Evolutionary conservation across 2,329 filamentous ascomycete genomes (phyloP).

Genomic region (Stachybotrys chlorohalonatus): DNA sequence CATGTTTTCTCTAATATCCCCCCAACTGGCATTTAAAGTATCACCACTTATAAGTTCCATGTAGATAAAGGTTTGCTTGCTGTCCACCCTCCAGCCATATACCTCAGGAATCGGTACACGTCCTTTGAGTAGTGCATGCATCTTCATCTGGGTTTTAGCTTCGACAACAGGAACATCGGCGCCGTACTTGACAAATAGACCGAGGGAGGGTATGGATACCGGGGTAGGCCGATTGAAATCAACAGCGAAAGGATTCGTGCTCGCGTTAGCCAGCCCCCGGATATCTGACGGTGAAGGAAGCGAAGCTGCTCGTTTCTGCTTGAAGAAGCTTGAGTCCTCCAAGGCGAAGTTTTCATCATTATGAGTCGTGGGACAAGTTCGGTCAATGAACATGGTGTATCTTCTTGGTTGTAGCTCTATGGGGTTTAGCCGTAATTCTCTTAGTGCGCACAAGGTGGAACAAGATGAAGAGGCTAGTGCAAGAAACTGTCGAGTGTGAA

Average conservation of each 20-base stretch:
- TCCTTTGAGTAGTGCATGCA: constrained; percentile 15
- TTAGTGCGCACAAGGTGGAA: no score
- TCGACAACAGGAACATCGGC: constrained; percentile 17
- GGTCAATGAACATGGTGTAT: no score
- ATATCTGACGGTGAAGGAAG: not conserved
- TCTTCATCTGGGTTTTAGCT: constrained; percentile 16
- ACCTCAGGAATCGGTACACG: constrained; percentile 22
- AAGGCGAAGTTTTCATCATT: not conserved
- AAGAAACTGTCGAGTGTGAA: no score
- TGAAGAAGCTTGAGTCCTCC: not conserved
- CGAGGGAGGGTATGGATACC: constrained; percentile 20
- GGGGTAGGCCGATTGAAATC: constrained; percentile 17
- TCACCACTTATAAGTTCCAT: constrained; percentile 13
- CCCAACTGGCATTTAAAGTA: constrained; percentile 11
- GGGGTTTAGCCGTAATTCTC: no score
- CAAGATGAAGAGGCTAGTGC: no score
- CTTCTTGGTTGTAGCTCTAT: no score
- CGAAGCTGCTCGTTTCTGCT: not conserved
- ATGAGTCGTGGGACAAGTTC: no score
- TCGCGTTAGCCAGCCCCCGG: not conserved
- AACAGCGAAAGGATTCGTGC: constrained; percentile 1
- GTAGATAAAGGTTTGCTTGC: constrained; percentile 14
- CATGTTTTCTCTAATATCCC: constrained; percentile 7
- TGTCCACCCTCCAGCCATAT: constrained; percentile 15
- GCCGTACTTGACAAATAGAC: constrained; percentile 25